phyloP scores from a whole-genome alignment of 768 basidiomycete genomes.

The Rhizopogon sp. region DNA sequence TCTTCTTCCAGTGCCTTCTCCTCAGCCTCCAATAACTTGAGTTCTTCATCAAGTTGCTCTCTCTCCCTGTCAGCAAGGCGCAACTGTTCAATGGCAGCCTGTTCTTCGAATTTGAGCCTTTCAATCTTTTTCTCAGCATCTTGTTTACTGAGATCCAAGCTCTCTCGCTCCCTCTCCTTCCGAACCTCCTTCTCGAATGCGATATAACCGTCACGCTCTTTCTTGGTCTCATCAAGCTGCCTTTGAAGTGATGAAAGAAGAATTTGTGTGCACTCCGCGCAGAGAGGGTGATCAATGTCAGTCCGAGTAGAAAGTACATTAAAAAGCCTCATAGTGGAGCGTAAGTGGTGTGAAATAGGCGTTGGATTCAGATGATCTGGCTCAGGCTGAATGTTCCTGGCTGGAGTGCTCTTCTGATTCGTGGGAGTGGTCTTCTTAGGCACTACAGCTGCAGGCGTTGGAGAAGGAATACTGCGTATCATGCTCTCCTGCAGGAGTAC shows the following conservation, averaged over 20 bases:
- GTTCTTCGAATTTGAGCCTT: conserved; percentile 64
- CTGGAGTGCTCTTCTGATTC: conserved; percentile 27
- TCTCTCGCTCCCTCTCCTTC: conserved; percentile 74
- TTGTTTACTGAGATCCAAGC: conserved; percentile 52
- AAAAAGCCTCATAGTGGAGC: conserved; percentile 69
- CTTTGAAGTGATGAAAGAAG: conserved; percentile 70
- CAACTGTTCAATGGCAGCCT: conserved; percentile 65
- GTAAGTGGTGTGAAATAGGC: conserved; percentile 72
- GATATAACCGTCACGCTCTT: conserved; percentile 89
- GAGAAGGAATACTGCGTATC: conserved; percentile 62
- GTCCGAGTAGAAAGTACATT: conserved; percentile 72
- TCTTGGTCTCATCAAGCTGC: conserved; percentile 85
- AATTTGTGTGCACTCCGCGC: conserved; percentile 88
- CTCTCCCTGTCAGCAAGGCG: conserved; percentile 74
- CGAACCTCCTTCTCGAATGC: conserved; percentile 87
- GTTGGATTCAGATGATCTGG: conserved; percentile 59
- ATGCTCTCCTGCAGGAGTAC: conserved; percentile 85
- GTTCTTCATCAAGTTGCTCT: conserved; percentile 67
- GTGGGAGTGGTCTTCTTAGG: conserved; percentile 39
- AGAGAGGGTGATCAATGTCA: conserved; percentile 90
- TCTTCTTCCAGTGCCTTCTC: conserved; percentile 77
- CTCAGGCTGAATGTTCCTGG: conserved; percentile 33
- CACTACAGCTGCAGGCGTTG: conserved; percentile 36
- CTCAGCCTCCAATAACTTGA: conserved; percentile 66
- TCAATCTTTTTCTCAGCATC: conserved; percentile 72